Conservation (phyloP, 2,329 filamentous ascomycete species). For the Monosporascus sp. region DNA sequence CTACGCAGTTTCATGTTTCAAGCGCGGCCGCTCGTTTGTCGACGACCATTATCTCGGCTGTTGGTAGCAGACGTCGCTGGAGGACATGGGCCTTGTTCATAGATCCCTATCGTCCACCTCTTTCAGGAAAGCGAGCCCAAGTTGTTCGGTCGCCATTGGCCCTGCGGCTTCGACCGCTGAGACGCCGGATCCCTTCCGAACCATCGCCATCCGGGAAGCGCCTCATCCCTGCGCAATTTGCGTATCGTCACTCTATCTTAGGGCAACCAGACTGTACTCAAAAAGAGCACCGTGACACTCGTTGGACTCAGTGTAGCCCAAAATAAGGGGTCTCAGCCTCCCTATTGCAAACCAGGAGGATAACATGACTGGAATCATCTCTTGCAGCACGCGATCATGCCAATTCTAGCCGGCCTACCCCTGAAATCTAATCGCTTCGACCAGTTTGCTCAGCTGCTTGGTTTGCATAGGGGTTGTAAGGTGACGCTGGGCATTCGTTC, state of each 20-base stretch:
- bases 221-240: conserved; percentile 2
- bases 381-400: neutral
- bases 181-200: conserved; percentile 17
- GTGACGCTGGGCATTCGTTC: no score
- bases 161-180: conserved; percentile 11
- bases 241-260: neutral
- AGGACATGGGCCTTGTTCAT: neutral
- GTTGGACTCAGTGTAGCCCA: neutral
- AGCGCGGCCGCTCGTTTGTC: neutral
- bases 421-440: neutral
- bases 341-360: neutral
- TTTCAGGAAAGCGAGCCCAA: conserved; percentile 4
- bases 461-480: no score
- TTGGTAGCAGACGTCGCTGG: neutral
- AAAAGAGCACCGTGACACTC: neutral
- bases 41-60: neutral
- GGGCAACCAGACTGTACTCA: no score
- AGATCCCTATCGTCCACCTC: neutral
- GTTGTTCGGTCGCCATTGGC: conserved; percentile 14
- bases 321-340: neutral
- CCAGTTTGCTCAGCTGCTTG: neutral
- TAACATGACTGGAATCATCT: neutral
- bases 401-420: neutral
- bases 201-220: conserved; percentile 14
- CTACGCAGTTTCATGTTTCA: conserved; percentile 8